A percentile compares a stretch with the other conserved stretches of the same genome.
These are phyloP conservation scores for Coccomyxa sp. DNA, from an alignment of 139 green algal species.

Conservation along the genomic window DNA sequence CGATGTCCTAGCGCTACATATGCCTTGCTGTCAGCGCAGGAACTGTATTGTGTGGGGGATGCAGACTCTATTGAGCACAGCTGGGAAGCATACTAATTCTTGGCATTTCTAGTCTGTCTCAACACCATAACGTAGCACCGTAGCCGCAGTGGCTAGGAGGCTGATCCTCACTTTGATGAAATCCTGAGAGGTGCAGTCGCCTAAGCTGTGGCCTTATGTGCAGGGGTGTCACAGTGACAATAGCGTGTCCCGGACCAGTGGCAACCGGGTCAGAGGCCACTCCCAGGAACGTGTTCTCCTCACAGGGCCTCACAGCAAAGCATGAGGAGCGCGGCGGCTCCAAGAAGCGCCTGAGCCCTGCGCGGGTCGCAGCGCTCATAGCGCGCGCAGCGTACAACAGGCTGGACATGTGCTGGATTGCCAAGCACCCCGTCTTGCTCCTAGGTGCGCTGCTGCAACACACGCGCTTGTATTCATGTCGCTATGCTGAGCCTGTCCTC, in stretches of 20 bases:
- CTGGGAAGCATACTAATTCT: too few relatives aligned
- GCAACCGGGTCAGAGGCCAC: constrained; percentile 19
- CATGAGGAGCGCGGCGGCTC: constrained; percentile 4
- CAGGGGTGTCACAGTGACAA: constrained; percentile 63
- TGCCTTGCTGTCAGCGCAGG: too few relatives aligned
- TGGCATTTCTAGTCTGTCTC: too few relatives aligned
- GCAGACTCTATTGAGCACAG: too few relatives aligned
- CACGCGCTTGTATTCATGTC: background rate
- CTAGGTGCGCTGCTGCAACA: constrained; percentile 35
- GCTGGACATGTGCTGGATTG: constrained; percentile 76
- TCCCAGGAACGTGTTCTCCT: constrained; percentile 53
- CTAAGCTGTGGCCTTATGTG: background rate
- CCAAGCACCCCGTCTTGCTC: constrained; percentile 69
- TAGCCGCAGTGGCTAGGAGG: too few relatives aligned
- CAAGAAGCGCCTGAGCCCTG: constrained; percentile 30
- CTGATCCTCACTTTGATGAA: too few relatives aligned
- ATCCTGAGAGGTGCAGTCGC: too few relatives aligned
- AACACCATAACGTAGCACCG: too few relatives aligned
- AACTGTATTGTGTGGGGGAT: too few relatives aligned
- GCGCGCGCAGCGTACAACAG: constrained; percentile 53
- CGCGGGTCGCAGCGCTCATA: constrained; percentile 54
- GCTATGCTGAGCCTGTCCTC: background rate
- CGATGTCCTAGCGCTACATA: too few relatives aligned
- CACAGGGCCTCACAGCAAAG: constrained; percentile 38
- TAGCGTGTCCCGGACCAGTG: constrained; percentile 76